phyloP scores from a whole-genome alignment of 768 basidiomycete genomes.

The Phlebiopsis gigantea region DNA sequence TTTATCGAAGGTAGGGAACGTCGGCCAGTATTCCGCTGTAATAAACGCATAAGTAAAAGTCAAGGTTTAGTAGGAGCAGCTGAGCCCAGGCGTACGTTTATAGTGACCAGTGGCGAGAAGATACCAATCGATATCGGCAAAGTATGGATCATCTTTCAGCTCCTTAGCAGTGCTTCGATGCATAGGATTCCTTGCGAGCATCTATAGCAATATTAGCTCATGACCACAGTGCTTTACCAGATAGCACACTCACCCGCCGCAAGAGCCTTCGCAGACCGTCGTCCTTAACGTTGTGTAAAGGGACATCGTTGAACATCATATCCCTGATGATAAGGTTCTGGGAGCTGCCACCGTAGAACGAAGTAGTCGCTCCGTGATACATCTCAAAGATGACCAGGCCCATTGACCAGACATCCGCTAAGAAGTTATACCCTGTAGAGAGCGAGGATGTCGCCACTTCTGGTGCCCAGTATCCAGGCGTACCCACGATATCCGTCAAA shows the following conservation, averaged over 20 bases:
- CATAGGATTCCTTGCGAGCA: background rate
- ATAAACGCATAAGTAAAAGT: background rate
- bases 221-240: background rate
- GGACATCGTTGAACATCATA: background rate
- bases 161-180: background rate
- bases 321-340: background rate
- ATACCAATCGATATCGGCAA: conserved; percentile 10
- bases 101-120: conserved; percentile 1
- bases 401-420: conserved; percentile 41
- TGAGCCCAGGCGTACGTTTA: background rate
- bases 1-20: background rate
- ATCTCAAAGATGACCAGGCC: conserved; percentile 46
- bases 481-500: background rate
- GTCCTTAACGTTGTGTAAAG: background rate
- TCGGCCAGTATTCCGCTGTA: background rate
- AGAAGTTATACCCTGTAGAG: background rate
- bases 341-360: background rate
- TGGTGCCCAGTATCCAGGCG: conserved; percentile 8
- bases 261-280: background rate
- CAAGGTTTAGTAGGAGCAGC: too few relatives aligned
- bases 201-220: background rate
- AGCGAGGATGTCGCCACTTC: conserved; percentile 1
- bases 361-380: background rate
- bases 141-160: conserved; percentile 4
- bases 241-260: background rate